A percentile compares a stretch with the other conserved stretches of the same genome.
phyloP scores from a whole-genome alignment of 345 rosid genomes.

The Gossypium herbaceum region DNA sequence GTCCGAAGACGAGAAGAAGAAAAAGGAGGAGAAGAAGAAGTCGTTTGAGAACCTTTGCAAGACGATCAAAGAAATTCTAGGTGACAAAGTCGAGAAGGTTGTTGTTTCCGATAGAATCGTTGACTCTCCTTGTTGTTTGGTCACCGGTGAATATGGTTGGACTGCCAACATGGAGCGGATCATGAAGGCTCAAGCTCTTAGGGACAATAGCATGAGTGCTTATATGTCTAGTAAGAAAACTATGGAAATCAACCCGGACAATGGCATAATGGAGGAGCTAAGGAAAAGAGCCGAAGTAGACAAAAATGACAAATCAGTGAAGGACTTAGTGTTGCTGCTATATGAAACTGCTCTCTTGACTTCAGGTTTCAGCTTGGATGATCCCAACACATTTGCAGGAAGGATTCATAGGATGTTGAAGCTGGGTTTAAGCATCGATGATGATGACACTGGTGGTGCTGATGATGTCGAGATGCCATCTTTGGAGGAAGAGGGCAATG shows the following conservation, averaged over 20 bases:
- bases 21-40: constrained; percentile 28
- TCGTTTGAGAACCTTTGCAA: constrained; percentile 40
- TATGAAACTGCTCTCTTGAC: constrained; percentile 37
- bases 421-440: constrained; percentile 42
- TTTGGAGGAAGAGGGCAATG: constrained; percentile 10
- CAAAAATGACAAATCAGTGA: constrained; percentile 39
- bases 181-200: constrained; percentile 42
- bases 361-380: constrained; percentile 42
- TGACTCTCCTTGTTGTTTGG: constrained; percentile 44
- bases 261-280: constrained; percentile 41
- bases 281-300: constrained; percentile 28
- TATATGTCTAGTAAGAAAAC: constrained; percentile 48
- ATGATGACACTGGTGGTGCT: constrained; percentile 21
- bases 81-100: constrained; percentile 25
- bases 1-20: constrained; percentile 37
- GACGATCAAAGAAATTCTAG: constrained; percentile 36
- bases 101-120: constrained; percentile 39
- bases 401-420: constrained; percentile 45
- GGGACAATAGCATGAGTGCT: constrained; percentile 39
- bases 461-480: constrained; percentile 18
- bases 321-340: constrained; percentile 33
- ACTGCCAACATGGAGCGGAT: constrained; percentile 44
- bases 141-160: constrained; percentile 44
- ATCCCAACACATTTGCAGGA: constrained; percentile 36
- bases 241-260: constrained; percentile 43